A percentile compares a stretch with the other conserved stretches of the same genome.
These are phyloP conservation scores for Didymella pinodella DNA, from an alignment of 2,329 filamentous ascomycete species.

Conservation along the genomic window DNA sequence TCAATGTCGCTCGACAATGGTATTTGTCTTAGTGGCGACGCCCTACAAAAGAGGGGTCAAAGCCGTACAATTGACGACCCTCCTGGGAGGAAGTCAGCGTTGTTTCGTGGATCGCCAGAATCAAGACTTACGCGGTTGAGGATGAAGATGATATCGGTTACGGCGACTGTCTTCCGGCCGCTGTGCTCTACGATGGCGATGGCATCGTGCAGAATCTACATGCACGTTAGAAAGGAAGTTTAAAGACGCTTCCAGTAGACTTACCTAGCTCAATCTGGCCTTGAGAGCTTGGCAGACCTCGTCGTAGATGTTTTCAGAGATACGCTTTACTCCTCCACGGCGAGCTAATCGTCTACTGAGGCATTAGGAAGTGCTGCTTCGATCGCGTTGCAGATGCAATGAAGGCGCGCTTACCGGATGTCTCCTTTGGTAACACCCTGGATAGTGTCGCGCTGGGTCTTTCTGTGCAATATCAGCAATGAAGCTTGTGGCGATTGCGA, in stretches of 20 bases:
- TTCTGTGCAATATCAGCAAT: constrained; percentile 32
- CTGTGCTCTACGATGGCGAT: constrained; percentile 37
- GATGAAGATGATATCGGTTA: constrained; percentile 43
- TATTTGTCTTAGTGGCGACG: background rate
- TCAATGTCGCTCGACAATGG: background rate
- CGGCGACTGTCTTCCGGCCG: constrained; percentile 41
- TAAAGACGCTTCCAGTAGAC: constrained; percentile 6
- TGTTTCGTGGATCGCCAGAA: too few relatives aligned
- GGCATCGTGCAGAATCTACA: constrained; percentile 36
- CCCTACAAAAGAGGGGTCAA: constrained; percentile 11
- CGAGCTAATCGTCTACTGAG: constrained; percentile 69
- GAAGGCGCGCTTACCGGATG: constrained; percentile 41
- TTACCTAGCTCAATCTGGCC: constrained; percentile 52
- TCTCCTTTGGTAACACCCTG: constrained; percentile 46
- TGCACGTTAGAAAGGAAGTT: background rate
- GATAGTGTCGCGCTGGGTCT: constrained; percentile 45
- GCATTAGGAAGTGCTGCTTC: constrained; percentile 17
- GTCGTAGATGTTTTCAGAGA: constrained; percentile 70
- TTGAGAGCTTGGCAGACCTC: constrained; percentile 65
- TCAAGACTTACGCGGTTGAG: constrained; percentile 40
- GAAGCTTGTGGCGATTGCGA: too few relatives aligned
- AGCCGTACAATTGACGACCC: constrained; percentile 19
- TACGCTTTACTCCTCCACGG: constrained; percentile 78
- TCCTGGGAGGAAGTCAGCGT: constrained; percentile 9
- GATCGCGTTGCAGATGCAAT: background rate